phyloP scores from a whole-genome alignment of 2,329 filamentous ascomycete genomes.

The Exophiala sp. region DNA sequence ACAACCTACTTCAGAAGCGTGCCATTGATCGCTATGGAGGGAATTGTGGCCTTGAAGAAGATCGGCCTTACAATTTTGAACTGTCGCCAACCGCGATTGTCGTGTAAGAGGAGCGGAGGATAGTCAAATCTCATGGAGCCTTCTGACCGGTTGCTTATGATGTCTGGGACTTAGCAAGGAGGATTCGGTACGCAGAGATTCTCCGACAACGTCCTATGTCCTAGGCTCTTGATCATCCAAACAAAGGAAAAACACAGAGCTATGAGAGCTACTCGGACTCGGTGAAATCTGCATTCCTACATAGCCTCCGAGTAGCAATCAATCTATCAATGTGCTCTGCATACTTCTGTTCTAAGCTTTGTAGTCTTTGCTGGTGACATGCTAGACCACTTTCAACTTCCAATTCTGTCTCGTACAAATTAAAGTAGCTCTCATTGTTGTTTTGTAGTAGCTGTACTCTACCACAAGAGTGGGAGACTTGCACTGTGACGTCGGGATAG shows the following conservation, averaged over 20 bases:
- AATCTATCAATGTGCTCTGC: constrained; percentile 15
- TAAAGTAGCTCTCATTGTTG: neutral
- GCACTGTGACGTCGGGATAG: neutral
- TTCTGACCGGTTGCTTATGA: constrained; percentile 26
- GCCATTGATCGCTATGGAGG: constrained; percentile 19
- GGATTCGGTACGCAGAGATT: constrained; percentile 10
- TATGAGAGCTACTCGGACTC: constrained; percentile 8
- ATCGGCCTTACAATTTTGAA: constrained; percentile 24
- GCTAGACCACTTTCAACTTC: too few species aligned
- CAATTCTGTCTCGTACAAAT: too few species aligned
- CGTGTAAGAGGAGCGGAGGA: constrained; percentile 28
- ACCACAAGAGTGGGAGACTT: neutral
- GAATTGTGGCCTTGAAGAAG: constrained; percentile 10
- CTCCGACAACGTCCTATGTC: constrained; percentile 12
- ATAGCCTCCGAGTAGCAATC: constrained; percentile 3
- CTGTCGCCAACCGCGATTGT: constrained; percentile 7
- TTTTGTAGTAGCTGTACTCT: neutral
- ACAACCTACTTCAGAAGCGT: constrained; percentile 14
- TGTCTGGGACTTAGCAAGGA: constrained; percentile 18
- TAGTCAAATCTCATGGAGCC: constrained; percentile 27
- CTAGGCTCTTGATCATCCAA: constrained; percentile 15
- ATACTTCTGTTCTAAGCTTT: neutral
- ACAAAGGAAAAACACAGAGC: constrained; percentile 20
- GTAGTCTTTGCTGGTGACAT: neutral
- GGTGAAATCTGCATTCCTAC: constrained; percentile 1